phyloP scores from a whole-genome alignment of 495 filamentous ascomycete genomes.

The Penicillium silybi region DNA sequence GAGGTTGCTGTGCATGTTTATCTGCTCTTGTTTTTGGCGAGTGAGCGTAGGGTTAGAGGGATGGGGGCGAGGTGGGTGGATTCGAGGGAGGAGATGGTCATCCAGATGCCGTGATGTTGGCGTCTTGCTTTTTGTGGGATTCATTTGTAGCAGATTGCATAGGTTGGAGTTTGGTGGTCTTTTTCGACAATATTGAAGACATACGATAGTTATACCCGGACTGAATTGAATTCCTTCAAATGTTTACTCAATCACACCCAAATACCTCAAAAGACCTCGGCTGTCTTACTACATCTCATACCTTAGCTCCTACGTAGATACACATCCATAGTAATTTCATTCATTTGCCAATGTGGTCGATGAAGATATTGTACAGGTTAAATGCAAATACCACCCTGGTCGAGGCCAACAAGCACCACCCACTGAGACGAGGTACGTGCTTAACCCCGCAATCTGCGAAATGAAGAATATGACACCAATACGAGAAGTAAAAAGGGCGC shows the following conservation, averaged over 20 bases:
- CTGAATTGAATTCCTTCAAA: no score
- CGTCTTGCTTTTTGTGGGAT: background rate
- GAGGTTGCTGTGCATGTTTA: conserved; percentile 59
- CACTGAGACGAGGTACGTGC: background rate
- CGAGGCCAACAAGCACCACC: background rate
- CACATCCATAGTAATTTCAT: background rate
- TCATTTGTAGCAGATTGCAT: background rate
- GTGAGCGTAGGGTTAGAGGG: conserved; percentile 50
- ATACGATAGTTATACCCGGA: no score
- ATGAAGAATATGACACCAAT: background rate
- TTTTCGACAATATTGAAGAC: no score
- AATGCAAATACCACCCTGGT: background rate
- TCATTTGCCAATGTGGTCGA: background rate
- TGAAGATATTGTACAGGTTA: conserved; percentile 6
- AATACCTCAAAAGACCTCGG: no score
- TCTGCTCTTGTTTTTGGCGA: conserved; percentile 60
- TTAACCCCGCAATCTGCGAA: background rate
- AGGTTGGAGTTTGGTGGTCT: background rate
- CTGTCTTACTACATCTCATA: background rate
- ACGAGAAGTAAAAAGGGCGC: background rate
- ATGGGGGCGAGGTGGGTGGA: conserved; percentile 58
- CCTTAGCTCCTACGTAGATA: background rate
- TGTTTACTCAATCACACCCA: no score
- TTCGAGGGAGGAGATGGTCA: conserved; percentile 45
- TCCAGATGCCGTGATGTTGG: conserved; percentile 34